Percentiles rank a stretch among this genome's conserved stretches.
These are phyloP conservation scores for Poa annua DNA, from an alignment of 176 grass and related monocot genomes.

Conservation along the genomic window DNA sequence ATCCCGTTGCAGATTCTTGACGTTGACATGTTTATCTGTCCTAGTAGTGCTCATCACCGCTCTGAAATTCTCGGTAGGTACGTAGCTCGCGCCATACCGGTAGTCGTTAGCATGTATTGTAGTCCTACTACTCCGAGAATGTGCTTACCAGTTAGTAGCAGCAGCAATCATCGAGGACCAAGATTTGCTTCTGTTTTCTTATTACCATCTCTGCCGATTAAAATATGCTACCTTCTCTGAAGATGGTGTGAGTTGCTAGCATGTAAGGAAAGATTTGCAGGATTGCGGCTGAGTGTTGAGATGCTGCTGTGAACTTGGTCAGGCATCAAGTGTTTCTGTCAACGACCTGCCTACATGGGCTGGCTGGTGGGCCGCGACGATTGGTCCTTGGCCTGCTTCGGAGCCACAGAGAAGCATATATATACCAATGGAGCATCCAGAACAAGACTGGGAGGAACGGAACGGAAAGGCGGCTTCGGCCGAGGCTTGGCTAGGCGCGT, in stretches of 20 bases:
- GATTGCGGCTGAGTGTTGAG: not conserved
- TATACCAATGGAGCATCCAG: too few relatives aligned
- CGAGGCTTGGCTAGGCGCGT: too few relatives aligned
- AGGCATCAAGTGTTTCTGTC: too few relatives aligned
- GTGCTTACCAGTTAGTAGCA: too few relatives aligned
- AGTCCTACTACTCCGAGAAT: too few relatives aligned
- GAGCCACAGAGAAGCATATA: too few relatives aligned
- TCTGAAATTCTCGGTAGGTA: slow-evolving; percentile 34
- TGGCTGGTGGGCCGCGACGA: too few relatives aligned
- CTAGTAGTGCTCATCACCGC: slow-evolving; percentile 20
- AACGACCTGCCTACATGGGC: too few relatives aligned
- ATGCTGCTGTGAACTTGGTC: slow-evolving; percentile 12
- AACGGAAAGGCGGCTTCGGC: too few relatives aligned
- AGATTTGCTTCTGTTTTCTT: slow-evolving; percentile 32
- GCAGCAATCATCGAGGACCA: slow-evolving; percentile 16
- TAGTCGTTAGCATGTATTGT: slow-evolving; percentile 45
- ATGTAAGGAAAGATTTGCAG: not conserved
- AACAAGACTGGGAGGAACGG: too few relatives aligned
- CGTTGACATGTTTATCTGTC: slow-evolving; percentile 37
- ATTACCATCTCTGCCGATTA: not conserved
- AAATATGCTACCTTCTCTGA: not conserved
- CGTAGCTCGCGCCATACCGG: slow-evolving; percentile 23
- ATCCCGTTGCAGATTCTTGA: slow-evolving; percentile 17
- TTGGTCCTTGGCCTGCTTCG: too few relatives aligned
- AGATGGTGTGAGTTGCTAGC: slow-evolving; percentile 9